Base-by-base conservation (phyloP, 768 basidiomycete genomes). In the Macrocybe gigantea region DNA sequence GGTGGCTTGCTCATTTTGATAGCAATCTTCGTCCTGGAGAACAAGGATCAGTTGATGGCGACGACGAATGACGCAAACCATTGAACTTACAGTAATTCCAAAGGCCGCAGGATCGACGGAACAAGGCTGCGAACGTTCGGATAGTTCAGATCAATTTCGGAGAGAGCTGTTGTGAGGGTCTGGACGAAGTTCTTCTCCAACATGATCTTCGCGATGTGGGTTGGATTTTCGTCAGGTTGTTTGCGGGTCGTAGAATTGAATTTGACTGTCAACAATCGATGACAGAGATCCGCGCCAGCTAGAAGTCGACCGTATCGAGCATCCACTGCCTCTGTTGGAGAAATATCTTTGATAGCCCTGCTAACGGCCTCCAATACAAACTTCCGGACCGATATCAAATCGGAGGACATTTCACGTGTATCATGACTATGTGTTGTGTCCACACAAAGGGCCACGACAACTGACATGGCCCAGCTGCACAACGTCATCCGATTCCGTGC, bases 121-220 rank as follows among this genome's bases (percentile, higher is more conserved):
- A 97, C 85, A 31, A 97, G 72, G 35, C 78, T 78, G 43, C 88
- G 83, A 52, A 96, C 81, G 56, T 93, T 84, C 1, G 96, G 96
- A 66, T 92, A 97, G 61, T 96, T 96, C 35, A 98, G 78, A 60
- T 99, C 96, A 37, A 95, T 82, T 45, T 99, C 96, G 5, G 88
- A 83, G 12, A 97, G 74, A 8, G 93, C 86, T 38, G 74, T 85
- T 0, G 96, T 97, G 33, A 99, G 70, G 1, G 85, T 83, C 4
- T 87, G 78, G 11, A 97, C 96, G 53, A 91, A 94, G 60, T 90
- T 90, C 72, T 97, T 97, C 74, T 99, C 96, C 44, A 99, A 68
- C 96, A 99, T 99, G 53, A 94, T 79, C 70, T 97, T 97, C 14
- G 95, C 93, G 45, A 98, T 78, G 52, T 96, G 94, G 6, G 93